phyloP scores from a whole-genome alignment of 129 eudicot genomes.

The Escallonia rubra region DNA sequence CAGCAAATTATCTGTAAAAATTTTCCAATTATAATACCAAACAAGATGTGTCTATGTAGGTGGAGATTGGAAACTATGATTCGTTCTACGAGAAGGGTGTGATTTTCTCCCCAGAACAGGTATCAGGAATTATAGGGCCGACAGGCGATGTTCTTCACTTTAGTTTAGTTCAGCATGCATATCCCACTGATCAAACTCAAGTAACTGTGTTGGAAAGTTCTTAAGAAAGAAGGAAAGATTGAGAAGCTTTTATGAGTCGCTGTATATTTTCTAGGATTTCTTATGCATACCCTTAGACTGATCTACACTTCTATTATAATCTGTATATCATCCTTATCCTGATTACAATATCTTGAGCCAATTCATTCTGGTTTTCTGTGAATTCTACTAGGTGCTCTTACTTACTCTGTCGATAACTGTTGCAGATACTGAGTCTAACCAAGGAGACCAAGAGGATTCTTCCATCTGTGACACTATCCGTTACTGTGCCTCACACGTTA shows the following conservation, averaged over 20 bases:
- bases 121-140: slow-evolving; percentile 1
- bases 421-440: slow-evolving; percentile 66
- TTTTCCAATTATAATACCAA: background rate
- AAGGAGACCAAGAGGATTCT: slow-evolving; percentile 69
- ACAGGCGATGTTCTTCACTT: background rate
- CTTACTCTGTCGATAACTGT: background rate
- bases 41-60: slow-evolving; percentile 35
- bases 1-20: background rate
- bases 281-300: too few relatives aligned
- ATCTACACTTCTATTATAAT: too few relatives aligned
- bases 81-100: slow-evolving; percentile 79
- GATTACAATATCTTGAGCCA: too few relatives aligned
- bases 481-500: slow-evolving; percentile 90
- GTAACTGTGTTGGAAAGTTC: too few relatives aligned
- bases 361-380: too few relatives aligned
- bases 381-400: background rate
- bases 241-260: too few relatives aligned
- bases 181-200: background rate
- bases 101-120: slow-evolving; percentile 83
- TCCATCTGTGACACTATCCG: slow-evolving; percentile 69
- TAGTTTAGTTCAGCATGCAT: background rate
- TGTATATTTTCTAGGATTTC: too few relatives aligned
- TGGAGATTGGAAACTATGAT: slow-evolving; percentile 92
- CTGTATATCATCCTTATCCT: too few relatives aligned
- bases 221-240: too few relatives aligned